A percentile compares a stretch with the other conserved stretches of the same genome.
Evolutionary conservation across 2,329 filamentous ascomycete genomes (phyloP).

Genomic region (Aspergillus unguis): DNA sequence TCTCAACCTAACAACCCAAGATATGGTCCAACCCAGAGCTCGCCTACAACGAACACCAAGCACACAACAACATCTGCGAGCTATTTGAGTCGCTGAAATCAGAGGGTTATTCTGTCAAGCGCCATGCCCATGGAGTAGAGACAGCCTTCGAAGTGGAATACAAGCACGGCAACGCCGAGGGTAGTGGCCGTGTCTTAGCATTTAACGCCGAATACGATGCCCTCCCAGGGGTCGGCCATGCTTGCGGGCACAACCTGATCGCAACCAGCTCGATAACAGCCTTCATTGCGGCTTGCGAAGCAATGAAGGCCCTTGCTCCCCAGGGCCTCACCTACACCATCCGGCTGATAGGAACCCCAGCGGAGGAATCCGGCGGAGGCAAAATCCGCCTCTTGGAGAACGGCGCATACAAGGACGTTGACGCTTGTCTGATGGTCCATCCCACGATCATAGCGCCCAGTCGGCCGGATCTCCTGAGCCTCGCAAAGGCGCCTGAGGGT

Average conservation of each 20-base stretch:
- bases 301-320: slow-evolving; percentile 21
- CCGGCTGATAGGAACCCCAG: slow-evolving; percentile 35
- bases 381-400: slow-evolving; percentile 40
- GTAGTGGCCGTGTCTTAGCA: slow-evolving; percentile 24
- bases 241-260: slow-evolving; percentile 35
- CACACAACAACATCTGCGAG: slow-evolving; percentile 48
- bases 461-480: slow-evolving; percentile 18
- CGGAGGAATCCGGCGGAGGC: slow-evolving; percentile 36
- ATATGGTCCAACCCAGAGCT: slow-evolving; percentile 50
- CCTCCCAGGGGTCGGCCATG: slow-evolving; percentile 36
- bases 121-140: slow-evolving; percentile 47
- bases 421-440: slow-evolving; percentile 43
- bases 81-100: slow-evolving; percentile 32
- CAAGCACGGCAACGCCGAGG: slow-evolving; percentile 17
- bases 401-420: slow-evolving; percentile 39
- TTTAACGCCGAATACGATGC: slow-evolving; percentile 42
- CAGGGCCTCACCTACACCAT: slow-evolving; percentile 25
- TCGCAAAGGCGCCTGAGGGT: slow-evolving; percentile 24
- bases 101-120: slow-evolving; percentile 44
- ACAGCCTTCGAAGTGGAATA: slow-evolving; percentile 50
- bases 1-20: slow-evolving; percentile 13
- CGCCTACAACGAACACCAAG: slow-evolving; percentile 50
- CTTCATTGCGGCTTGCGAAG: slow-evolving; percentile 32
- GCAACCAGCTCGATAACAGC: slow-evolving; percentile 34
- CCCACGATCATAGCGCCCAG: slow-evolving; percentile 27